These are phyloP conservation scores for Chamaenerion angustifolium DNA, from an alignment of 345 rosid species.

Conservation along the genomic window DNA sequence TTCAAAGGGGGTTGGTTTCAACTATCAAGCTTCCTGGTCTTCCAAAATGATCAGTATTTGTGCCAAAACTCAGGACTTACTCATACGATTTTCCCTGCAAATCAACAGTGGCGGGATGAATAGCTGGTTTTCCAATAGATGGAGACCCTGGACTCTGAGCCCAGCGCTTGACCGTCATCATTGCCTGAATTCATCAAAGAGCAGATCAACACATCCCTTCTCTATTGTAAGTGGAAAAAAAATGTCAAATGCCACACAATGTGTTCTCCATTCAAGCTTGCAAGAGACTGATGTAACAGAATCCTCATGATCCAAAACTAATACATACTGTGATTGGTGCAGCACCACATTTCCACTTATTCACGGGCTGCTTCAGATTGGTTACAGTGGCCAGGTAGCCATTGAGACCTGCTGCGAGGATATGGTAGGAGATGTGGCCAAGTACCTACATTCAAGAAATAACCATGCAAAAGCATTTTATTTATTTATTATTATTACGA, in stretches of 20 bases:
- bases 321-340: conserved; percentile 81
- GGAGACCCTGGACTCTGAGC: conserved; percentile 56
- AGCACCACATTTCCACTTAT: conserved; percentile 96
- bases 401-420: conserved; percentile 87
- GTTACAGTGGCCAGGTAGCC: conserved; percentile 97
- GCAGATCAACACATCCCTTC: not conserved
- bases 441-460: conserved; percentile 39
- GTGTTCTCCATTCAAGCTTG: not conserved
- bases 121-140: conserved; percentile 83
- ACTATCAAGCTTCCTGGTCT: too few species aligned
- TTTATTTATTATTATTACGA: too few species aligned
- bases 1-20: too few species aligned
- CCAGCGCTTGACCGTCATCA: conserved; percentile 97
- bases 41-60: too few species aligned
- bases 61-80: conserved; percentile 49
- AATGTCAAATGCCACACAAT: too few species aligned
- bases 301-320: conserved; percentile 3
- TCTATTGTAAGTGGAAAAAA: not conserved
- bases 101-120: conserved; percentile 90
- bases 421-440: conserved; percentile 86
- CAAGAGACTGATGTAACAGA: not conserved
- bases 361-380: conserved; percentile 75
- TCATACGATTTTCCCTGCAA: conserved; percentile 92
- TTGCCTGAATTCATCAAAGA: conserved; percentile 33
- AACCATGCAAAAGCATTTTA: not conserved